A percentile compares a stretch with the other conserved stretches of the same genome.
Evolutionary conservation across 345 rosid genomes (phyloP).

Genomic region (Pseudoturritis turrita): DNA sequence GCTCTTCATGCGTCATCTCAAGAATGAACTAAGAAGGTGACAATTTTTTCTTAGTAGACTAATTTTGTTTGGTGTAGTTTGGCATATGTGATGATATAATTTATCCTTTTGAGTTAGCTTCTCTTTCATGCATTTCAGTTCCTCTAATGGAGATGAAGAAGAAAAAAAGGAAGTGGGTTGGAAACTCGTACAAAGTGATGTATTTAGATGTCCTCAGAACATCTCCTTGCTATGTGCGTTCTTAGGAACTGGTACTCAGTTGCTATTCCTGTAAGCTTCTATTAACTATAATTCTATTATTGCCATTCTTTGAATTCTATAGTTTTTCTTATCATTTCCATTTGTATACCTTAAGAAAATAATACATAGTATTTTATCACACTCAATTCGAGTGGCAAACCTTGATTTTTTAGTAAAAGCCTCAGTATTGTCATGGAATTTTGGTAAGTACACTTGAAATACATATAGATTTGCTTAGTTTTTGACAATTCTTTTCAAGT

Average conservation of each 20-base stretch:
- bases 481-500: neutral
- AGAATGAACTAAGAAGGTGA: constrained; percentile 69
- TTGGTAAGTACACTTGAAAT: neutral
- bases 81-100: neutral
- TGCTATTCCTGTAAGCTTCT: constrained; percentile 64
- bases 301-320: neutral
- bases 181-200: constrained; percentile 78
- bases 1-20: constrained; percentile 57
- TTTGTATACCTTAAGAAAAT: neutral
- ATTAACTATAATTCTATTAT: neutral
- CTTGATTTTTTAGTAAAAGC: neutral
- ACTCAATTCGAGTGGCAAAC: neutral
- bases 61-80: neutral
- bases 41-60: neutral
- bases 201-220: constrained; percentile 58
- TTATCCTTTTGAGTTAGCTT: neutral
- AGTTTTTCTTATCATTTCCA: neutral
- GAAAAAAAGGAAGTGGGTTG: constrained; percentile 74
- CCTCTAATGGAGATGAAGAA: constrained; percentile 62
- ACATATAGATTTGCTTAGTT: neutral
- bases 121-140: constrained; percentile 33
- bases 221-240: constrained; percentile 66
- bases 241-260: constrained; percentile 75
- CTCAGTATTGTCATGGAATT: neutral
- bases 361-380: neutral